Evolutionary conservation across 129 eudicot species (phyloP).

Genomic region (Dittrichia graveolens): DNA sequence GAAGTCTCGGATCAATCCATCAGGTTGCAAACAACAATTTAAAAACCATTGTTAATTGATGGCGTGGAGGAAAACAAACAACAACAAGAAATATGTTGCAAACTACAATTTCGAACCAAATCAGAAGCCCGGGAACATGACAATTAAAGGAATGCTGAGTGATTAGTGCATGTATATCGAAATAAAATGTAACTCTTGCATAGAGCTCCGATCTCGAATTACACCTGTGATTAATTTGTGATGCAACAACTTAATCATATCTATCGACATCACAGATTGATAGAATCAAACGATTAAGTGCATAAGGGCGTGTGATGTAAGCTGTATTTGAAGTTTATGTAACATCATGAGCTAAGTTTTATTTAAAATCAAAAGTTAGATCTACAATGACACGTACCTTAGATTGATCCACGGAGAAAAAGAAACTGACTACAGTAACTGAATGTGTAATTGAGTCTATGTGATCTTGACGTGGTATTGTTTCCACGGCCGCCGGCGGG

Average conservation of each 20-base stretch:
- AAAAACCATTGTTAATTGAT: no score
- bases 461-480: background rate
- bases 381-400: constrained; percentile 33
- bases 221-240: background rate
- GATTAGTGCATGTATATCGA: background rate
- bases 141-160: background rate
- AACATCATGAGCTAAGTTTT: constrained; percentile 17
- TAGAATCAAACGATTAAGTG: background rate
- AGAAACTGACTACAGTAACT: background rate
- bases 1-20: no score
- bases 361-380: constrained; percentile 3
- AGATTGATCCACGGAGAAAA: constrained; percentile 24
- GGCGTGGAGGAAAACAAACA: no score
- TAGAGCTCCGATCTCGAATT: constrained; percentile 19
- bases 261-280: constrained; percentile 11
- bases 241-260: constrained; percentile 1
- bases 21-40: no score
- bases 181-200: background rate
- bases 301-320: background rate
- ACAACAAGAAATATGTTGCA: no score
- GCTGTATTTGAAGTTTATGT: constrained; percentile 5
- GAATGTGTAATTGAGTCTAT: background rate
- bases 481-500: constrained; percentile 6
- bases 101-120: no score
- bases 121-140: background rate